phyloP scores from a whole-genome alignment of 2,329 filamentous ascomycete genomes.

The Reticulascus tulasneorum region DNA sequence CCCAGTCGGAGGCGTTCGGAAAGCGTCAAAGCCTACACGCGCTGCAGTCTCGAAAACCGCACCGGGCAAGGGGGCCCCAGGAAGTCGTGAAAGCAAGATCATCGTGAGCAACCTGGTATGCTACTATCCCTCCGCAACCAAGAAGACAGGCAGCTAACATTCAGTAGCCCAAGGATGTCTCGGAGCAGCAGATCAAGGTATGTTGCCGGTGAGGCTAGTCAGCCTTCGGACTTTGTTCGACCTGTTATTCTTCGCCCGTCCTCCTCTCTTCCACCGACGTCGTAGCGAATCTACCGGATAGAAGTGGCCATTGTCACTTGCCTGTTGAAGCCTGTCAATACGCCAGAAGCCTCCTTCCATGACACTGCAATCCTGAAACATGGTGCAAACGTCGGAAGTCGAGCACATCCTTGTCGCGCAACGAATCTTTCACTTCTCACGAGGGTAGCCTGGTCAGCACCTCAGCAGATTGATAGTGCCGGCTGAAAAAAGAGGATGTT shows the following conservation, averaged over 20 bases:
- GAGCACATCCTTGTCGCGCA: conserved; percentile 55
- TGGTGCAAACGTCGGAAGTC: conserved; percentile 43
- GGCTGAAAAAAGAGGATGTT: conserved; percentile 19
- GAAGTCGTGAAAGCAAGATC: conserved; percentile 83
- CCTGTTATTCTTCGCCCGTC: conserved; percentile 39
- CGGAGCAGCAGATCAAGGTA: conserved; percentile 99
- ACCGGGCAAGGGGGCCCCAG: conserved; percentile 59
- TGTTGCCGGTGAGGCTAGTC: conserved; percentile 82
- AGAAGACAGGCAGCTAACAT: conserved; percentile 39
- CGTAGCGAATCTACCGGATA: conserved; percentile 12
- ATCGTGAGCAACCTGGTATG: conserved; percentile 98
- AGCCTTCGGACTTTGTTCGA: conserved; percentile 69
- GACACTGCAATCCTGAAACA: conserved; percentile 25
- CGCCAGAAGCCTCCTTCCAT: conserved; percentile 25
- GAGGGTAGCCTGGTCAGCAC: conserved; percentile 55
- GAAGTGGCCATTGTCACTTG: conserved; percentile 10
- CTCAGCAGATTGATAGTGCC: conserved; percentile 19
- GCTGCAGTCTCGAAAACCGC: conserved; percentile 55
- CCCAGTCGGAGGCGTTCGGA: conserved; percentile 82
- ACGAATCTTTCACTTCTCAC: conserved; percentile 33
- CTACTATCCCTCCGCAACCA: conserved; percentile 1
- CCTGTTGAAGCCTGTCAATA: conserved; percentile 10
- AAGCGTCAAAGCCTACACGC: conserved; percentile 63
- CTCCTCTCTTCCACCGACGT: conserved; percentile 27
- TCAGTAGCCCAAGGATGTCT: conserved; percentile 85